Conservation (phyloP, 129 eudicot species). For the Flaveria sonorensis region DNA sequence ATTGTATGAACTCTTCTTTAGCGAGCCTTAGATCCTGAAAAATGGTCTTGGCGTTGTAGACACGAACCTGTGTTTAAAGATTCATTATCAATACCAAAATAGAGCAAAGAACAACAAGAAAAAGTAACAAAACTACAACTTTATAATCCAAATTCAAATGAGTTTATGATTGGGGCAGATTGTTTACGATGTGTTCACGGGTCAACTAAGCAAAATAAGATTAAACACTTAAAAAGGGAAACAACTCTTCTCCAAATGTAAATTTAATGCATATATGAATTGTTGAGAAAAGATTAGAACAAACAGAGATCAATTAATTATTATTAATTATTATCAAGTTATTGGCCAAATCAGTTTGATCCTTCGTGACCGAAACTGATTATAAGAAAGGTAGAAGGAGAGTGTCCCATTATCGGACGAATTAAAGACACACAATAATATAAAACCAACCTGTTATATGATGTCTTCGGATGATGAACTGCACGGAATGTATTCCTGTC, state of each 20-base stretch:
- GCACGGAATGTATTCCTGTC: too few relatives aligned
- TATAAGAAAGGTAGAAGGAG: too few relatives aligned
- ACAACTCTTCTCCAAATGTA: neutral
- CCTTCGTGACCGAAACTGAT: too few relatives aligned
- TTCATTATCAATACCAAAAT: neutral
- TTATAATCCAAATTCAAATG: neutral
- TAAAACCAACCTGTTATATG: too few relatives aligned
- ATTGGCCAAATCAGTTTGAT: too few relatives aligned
- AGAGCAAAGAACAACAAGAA: neutral
- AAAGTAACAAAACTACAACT: neutral
- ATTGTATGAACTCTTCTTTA: conserved; percentile 64
- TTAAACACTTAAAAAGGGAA: neutral
- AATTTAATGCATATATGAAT: neutral
- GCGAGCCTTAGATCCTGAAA: conserved; percentile 74
- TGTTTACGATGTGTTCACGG: neutral
- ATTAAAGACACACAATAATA: too few relatives aligned
- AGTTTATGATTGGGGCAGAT: neutral
- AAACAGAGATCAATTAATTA: too few relatives aligned
- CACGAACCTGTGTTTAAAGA: conserved; percentile 54
- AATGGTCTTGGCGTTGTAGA: conserved; percentile 66
- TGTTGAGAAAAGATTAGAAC: too few relatives aligned
- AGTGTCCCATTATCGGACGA: too few relatives aligned
- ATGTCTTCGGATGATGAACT: too few relatives aligned
- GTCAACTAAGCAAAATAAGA: neutral
- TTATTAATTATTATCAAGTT: too few relatives aligned